These are phyloP conservation scores for Jacaranda mimosifolia DNA, from an alignment of 257 asterid species.

Conservation along the genomic window DNA sequence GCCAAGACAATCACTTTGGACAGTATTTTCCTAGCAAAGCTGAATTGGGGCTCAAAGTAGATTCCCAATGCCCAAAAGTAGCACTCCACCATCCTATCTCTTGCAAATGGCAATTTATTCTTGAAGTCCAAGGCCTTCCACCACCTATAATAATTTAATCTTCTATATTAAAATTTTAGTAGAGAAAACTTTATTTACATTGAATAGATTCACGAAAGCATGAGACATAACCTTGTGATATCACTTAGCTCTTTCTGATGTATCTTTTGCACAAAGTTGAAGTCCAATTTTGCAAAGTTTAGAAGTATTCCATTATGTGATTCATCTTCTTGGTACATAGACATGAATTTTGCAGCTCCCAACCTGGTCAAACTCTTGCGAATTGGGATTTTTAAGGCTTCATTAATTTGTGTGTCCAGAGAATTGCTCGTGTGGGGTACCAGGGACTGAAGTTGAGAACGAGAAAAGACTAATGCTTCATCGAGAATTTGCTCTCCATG, in stretches of 20 bases:
- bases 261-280: conserved; percentile 37
- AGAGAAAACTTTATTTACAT: too few species aligned
- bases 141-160: too few species aligned
- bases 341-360: conserved; percentile 34
- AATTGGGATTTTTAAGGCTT: conserved; percentile 44
- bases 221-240: too few species aligned
- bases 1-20: not conserved
- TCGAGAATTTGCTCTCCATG: conserved; percentile 21
- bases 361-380: conserved; percentile 39
- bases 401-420: not conserved
- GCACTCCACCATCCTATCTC: not conserved
- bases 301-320: conserved; percentile 23
- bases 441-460: not conserved
- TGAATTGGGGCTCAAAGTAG: not conserved
- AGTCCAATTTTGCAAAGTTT: conserved; percentile 39
- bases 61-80: not conserved
- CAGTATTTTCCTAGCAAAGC: not conserved
- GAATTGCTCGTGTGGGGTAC: not conserved
- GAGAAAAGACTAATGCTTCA: conserved; percentile 21
- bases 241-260: conserved; percentile 22
- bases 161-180: too few species aligned
- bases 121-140: too few species aligned
- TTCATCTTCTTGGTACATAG: conserved; percentile 38
- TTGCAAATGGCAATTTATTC: not conserved
- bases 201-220: too few species aligned